phyloP scores from a whole-genome alignment of 805 yeast species.

The Danielozyma ontarioensis region DNA sequence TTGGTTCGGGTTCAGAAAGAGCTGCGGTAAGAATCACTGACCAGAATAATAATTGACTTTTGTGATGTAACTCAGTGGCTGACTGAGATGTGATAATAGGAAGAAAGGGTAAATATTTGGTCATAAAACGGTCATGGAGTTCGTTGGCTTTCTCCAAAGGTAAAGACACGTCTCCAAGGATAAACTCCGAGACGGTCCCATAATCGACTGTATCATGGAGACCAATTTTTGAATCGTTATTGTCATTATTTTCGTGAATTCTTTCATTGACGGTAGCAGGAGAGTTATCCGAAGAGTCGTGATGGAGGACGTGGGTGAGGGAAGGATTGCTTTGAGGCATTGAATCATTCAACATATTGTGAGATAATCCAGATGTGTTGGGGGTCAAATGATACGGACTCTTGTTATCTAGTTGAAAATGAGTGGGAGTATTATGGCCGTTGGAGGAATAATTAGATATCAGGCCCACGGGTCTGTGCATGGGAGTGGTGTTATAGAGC shows the following conservation, averaged over 20 bases:
- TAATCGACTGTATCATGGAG: background rate
- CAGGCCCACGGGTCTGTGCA: slow-evolving; percentile 4
- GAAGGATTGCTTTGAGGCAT: slow-evolving; percentile 6
- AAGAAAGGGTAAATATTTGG: slow-evolving; percentile 64
- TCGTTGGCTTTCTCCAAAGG: slow-evolving; percentile 64
- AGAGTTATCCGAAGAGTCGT: slow-evolving; percentile 25
- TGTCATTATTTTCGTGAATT: background rate
- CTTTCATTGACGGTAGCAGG: slow-evolving; percentile 13
- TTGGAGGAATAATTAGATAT: slow-evolving; percentile 4
- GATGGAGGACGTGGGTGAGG: slow-evolving; percentile 15
- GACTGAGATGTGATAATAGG: slow-evolving; percentile 71
- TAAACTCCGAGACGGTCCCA: slow-evolving; percentile 52
- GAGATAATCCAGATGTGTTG: slow-evolving; percentile 3
- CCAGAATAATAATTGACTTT: slow-evolving; percentile 86
- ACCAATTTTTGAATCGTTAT: background rate
- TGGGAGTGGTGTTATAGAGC: slow-evolving; percentile 3
- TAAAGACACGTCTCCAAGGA: slow-evolving; percentile 69
- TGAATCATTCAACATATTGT: slow-evolving; percentile 11
- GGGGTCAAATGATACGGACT: slow-evolving; percentile 4
- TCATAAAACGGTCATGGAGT: slow-evolving; percentile 65
- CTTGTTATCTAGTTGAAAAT: slow-evolving; percentile 5
- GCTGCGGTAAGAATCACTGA: slow-evolving; percentile 84
- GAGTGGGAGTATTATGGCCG: slow-evolving; percentile 4
- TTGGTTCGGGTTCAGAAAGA: slow-evolving; percentile 81
- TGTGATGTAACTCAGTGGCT: slow-evolving; percentile 74